Percentiles rank a stretch among this genome's conserved stretches.
Conservation (phyloP, 345 rosid genomes). For the Carallia brachiata region DNA sequence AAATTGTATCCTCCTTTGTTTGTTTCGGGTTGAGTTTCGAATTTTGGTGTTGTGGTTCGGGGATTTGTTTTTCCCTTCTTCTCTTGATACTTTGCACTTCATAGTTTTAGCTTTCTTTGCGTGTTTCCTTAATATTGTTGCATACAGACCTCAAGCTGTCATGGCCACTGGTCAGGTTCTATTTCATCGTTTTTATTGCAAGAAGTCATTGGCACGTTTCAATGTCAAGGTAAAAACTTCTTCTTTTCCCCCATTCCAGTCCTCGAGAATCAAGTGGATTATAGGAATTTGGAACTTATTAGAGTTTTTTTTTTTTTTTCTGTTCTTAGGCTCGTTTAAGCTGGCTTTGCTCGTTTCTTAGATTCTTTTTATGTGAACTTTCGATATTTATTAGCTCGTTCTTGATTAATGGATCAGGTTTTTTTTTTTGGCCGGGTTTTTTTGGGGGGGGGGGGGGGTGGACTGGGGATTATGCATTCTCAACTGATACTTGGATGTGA, state of each 20-base stretch:
- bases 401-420: no score
- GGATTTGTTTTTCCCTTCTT: background rate
- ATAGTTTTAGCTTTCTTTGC: slow-evolving; percentile 15
- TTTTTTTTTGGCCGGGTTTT: no score
- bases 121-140: slow-evolving; percentile 12
- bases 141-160: slow-evolving; percentile 81
- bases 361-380: no score
- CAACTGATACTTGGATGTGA: slow-evolving; percentile 9
- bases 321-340: no score
- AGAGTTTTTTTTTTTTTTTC: no score
- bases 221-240: slow-evolving; percentile 64
- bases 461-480: background rate
- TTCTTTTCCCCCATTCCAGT: background rate
- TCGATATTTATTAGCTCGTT: no score
- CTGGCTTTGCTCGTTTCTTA: no score
- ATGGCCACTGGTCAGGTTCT: slow-evolving; percentile 99
- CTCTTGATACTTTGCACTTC: background rate
- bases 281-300: background rate
- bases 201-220: slow-evolving; percentile 87
- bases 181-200: slow-evolving; percentile 91
- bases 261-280: background rate
- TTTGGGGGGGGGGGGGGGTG: no score
- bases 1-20: slow-evolving; percentile 51
- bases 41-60: background rate
- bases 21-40: background rate